These are phyloP conservation scores for Penicillium salamii DNA, from an alignment of 495 filamentous ascomycete species.

Conservation along the genomic window DNA sequence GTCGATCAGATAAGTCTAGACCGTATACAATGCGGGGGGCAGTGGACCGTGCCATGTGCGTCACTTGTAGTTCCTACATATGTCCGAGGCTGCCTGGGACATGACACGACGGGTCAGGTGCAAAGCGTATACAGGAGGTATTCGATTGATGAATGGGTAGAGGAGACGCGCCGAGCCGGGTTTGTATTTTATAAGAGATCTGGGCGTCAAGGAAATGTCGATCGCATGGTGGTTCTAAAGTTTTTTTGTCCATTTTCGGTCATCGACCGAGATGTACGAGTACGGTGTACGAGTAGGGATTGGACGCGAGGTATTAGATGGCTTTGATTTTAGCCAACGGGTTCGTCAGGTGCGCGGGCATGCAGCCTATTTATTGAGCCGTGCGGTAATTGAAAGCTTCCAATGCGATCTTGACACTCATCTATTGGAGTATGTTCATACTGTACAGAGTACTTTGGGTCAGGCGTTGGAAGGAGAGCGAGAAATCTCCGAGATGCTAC, in stretches of 20 bases:
- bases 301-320: neutral
- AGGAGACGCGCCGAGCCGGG: neutral
- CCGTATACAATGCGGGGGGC: constrained; percentile 3
- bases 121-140: neutral
- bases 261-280: neutral
- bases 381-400: neutral
- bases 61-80: neutral
- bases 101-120: constrained; percentile 4
- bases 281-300: no score
- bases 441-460: no score
- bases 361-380: neutral
- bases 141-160: neutral
- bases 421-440: no score
- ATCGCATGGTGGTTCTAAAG: neutral
- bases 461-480: neutral
- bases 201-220: neutral
- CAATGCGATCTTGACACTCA: neutral
- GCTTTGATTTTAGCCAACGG: neutral
- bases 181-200: neutral
- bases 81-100: neutral
- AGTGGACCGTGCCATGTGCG: constrained; percentile 3
- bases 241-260: neutral
- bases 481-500: neutral
- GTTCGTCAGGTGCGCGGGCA: neutral
- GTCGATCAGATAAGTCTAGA: constrained; percentile 10